Evolutionary conservation across 257 asterid species (phyloP).

Genomic region (Voacanga thouarsii): DNA sequence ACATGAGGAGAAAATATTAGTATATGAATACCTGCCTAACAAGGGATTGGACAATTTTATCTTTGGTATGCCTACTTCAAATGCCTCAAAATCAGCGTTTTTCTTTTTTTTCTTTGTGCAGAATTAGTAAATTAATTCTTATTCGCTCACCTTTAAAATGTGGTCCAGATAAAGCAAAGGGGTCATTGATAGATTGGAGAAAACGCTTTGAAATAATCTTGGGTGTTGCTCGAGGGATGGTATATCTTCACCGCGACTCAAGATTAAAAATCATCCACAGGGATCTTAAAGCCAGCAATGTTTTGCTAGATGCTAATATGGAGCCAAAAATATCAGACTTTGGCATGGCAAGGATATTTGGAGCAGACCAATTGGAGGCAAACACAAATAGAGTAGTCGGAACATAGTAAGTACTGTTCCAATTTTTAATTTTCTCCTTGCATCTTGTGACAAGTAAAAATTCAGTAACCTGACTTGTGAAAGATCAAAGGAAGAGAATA

Average conservation of each 20-base stretch:
- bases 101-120: background rate
- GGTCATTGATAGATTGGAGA: constrained; percentile 26
- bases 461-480: background rate
- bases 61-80: constrained; percentile 21
- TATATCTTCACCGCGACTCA: constrained; percentile 36
- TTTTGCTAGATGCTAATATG: constrained; percentile 27
- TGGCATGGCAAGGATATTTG: constrained; percentile 38
- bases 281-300: constrained; percentile 39
- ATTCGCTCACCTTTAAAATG: too few relatives aligned
- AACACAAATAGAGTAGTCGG: constrained; percentile 34
- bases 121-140: too few relatives aligned
- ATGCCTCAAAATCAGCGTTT: background rate
- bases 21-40: constrained; percentile 34
- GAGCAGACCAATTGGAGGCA: constrained; percentile 30
- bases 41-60: constrained; percentile 35
- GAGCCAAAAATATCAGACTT: constrained; percentile 45
- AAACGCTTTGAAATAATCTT: constrained; percentile 25
- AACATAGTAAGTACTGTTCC: constrained; percentile 27
- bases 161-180: constrained; percentile 21
- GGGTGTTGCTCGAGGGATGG: constrained; percentile 34
- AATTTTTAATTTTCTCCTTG: background rate
- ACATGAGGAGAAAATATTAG: constrained; percentile 30
- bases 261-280: constrained; percentile 36
- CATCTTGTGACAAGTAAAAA: background rate
- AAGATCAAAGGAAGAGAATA: background rate